Conservation (phyloP, 2,329 filamentous ascomycete species). For the Biscogniauxia sp. region DNA sequence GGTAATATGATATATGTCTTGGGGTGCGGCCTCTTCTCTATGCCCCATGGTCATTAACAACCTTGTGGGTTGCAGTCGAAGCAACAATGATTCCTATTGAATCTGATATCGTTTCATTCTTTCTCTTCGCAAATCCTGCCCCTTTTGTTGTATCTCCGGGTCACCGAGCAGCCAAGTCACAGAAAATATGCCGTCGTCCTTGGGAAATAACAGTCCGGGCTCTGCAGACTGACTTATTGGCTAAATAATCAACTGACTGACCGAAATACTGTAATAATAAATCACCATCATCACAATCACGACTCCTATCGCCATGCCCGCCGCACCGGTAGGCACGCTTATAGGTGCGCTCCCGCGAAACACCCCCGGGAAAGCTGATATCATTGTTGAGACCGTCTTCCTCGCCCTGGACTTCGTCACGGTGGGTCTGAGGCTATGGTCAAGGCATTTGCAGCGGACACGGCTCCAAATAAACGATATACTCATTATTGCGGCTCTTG, state of each 20-base stretch:
- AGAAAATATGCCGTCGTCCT: too few relatives aligned
- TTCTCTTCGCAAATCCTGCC: too few relatives aligned
- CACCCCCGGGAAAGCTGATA: slow-evolving; percentile 6
- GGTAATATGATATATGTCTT: too few relatives aligned
- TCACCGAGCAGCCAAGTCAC: too few relatives aligned
- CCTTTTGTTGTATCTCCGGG: too few relatives aligned
- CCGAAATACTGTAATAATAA: background rate
- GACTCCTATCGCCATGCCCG: background rate
- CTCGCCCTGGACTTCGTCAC: slow-evolving; percentile 10
- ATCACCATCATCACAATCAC: background rate
- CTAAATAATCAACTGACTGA: background rate
- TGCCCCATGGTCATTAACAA: too few relatives aligned
- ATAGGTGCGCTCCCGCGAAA: slow-evolving; percentile 1
- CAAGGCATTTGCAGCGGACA: slow-evolving; percentile 7
- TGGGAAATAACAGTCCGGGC: too few relatives aligned
- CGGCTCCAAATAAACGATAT: slow-evolving; percentile 13
- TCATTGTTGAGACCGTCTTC: slow-evolving; percentile 10
- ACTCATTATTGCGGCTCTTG: slow-evolving; percentile 10
- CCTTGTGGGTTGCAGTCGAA: too few relatives aligned
- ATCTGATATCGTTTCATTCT: too few relatives aligned
- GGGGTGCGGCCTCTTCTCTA: too few relatives aligned
- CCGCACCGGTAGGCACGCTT: background rate
- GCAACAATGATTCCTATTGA: too few relatives aligned
- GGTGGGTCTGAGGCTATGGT: slow-evolving; percentile 17
- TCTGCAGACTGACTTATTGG: too few relatives aligned